phyloP scores from a whole-genome alignment of 2,329 filamentous ascomycete genomes.

The Amauroascus niger region DNA sequence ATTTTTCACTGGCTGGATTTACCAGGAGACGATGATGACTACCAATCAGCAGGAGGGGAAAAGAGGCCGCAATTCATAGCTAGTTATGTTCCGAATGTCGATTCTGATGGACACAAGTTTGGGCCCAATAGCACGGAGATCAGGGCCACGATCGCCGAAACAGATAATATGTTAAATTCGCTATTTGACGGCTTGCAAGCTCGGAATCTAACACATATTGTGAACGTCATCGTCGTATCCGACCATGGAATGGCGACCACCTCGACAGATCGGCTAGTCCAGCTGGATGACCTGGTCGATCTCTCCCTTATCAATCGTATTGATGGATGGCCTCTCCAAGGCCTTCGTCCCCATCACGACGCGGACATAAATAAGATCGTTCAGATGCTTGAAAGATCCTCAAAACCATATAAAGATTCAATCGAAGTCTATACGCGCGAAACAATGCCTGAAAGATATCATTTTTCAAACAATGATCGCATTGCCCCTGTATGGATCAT shows the following conservation, averaged over 20 bases:
- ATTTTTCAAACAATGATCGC: slow-evolving; percentile 76
- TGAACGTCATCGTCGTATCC: slow-evolving; percentile 92
- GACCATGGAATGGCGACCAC: slow-evolving; percentile 99
- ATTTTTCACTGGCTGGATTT: slow-evolving; percentile 77
- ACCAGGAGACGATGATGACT: slow-evolving; percentile 55
- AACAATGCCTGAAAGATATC: slow-evolving; percentile 86
- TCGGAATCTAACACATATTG: slow-evolving; percentile 76
- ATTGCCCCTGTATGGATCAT: slow-evolving; percentile 95
- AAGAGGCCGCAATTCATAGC: slow-evolving; percentile 82
- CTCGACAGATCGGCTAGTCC: slow-evolving; percentile 65
- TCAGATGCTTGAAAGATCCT: slow-evolving; percentile 42
- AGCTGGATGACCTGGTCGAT: slow-evolving; percentile 83
- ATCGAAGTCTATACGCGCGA: slow-evolving; percentile 79
- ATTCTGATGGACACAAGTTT: slow-evolving; percentile 73
- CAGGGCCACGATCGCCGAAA: slow-evolving; percentile 61
- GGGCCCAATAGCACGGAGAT: slow-evolving; percentile 96
- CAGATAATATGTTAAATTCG: slow-evolving; percentile 69
- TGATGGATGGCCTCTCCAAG: slow-evolving; percentile 90
- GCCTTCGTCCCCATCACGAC: slow-evolving; percentile 66
- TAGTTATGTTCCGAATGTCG: slow-evolving; percentile 89
- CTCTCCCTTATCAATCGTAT: slow-evolving; percentile 65
- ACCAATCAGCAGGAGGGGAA: slow-evolving; percentile 35
- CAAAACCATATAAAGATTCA: slow-evolving; percentile 48
- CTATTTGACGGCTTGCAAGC: slow-evolving; percentile 66
- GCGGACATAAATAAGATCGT: slow-evolving; percentile 60